phyloP scores from a whole-genome alignment of 2,329 filamentous ascomycete species.

The Aspergillus ochraceus region DNA sequence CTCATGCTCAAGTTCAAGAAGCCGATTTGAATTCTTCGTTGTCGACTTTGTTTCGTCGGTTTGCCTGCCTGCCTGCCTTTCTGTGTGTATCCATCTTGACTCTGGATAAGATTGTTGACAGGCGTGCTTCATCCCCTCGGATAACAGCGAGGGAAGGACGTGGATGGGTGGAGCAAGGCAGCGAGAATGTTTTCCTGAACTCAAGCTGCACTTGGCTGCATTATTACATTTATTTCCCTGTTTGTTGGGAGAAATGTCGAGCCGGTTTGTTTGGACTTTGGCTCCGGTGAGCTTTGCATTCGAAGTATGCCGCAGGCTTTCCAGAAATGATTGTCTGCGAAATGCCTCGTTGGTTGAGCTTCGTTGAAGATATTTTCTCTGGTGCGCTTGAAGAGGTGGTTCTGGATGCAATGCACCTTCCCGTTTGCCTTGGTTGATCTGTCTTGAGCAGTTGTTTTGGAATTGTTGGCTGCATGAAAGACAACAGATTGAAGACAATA shows the following conservation, averaged over 20 bases:
- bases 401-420: too few species aligned
- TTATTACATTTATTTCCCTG: background rate
- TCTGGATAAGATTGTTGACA: background rate
- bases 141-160: background rate
- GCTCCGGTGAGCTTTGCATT: background rate
- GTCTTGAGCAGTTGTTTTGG: too few species aligned
- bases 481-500: too few species aligned
- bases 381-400: too few species aligned
- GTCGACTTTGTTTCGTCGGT: background rate
- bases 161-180: background rate
- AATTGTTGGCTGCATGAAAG: too few species aligned
- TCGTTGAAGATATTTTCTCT: too few species aligned
- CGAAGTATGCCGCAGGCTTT: background rate
- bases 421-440: too few species aligned
- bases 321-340: too few species aligned
- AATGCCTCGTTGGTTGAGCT: too few species aligned
- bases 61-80: background rate
- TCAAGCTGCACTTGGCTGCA: background rate
- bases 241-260: background rate
- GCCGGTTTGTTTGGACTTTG: background rate
- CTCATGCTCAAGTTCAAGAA: background rate
- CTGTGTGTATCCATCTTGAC: background rate
- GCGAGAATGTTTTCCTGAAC: background rate
- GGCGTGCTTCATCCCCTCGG: background rate
- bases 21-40: background rate